Base-by-base conservation (phyloP, 2,329 filamentous ascomycete genomes). In the Neofusicoccum ribis region DNA sequence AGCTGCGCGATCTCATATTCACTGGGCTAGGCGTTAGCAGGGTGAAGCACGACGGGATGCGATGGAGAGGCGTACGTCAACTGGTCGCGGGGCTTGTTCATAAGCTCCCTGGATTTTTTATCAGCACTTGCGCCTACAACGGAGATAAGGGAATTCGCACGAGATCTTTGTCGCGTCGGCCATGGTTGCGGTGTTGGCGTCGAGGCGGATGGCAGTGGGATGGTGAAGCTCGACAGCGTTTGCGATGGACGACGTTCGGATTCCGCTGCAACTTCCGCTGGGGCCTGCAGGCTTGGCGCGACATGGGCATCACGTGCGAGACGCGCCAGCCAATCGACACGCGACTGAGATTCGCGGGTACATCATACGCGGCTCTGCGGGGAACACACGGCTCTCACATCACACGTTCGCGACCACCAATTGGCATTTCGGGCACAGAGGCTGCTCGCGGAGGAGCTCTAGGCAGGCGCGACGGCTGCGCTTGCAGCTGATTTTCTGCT, bases 1-100 rank as follows among this genome's bases (percentile, higher is more conserved):
- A 90, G 84, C 69, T 93, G 89, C 63, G 90, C 88, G 71, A 97
- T 90, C 80, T 97, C 93, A 81, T 94, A 97, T 82, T 97, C 93
- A 69, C 92, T 96, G 73, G 59, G 63, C 60, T 20, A 34, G 1
- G 1, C 8, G 37, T 56, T 44, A 56, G 58, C 23, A 20, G 34
- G 27, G 4, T 65, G 67, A 67, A 59, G 23, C 27, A 47, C 27
- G 46, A 47, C 27, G 56, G 56, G 47, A 65, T 39, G 49, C 36
- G 54, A 37, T 60, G 68, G 64, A 65, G 67, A 65, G 66, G 85
- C 90, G 72, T 88, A 96, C 92, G 93, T 97, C 81, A 97, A 90
- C 78, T 97, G 93, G 74, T 85, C 88, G 80, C 92, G 91, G 70
- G 92, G 89, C 86, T 97, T 97, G 78, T 87, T 89, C 70, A 96